Percentiles rank a stretch among this genome's conserved stretches.
Evolutionary conservation across 768 basidiomycete genomes (phyloP).

Genomic region (Naganishia antarctica): DNA sequence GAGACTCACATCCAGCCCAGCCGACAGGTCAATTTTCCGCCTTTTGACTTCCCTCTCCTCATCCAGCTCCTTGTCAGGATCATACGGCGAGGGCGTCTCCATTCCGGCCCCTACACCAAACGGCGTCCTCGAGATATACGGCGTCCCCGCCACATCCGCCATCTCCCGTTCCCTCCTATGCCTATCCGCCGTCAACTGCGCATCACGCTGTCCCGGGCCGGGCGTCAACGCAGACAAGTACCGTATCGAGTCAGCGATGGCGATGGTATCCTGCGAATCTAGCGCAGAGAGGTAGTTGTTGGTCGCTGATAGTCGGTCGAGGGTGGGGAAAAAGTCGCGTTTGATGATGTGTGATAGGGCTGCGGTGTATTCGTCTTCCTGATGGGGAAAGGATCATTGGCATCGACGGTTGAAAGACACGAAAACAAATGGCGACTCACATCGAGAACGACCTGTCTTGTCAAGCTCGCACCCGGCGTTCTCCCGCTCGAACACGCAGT

Average conservation of each 20-base stretch:
- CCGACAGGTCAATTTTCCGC: conserved; percentile 32
- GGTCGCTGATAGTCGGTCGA: conserved; percentile 80
- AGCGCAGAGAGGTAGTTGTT: conserved; percentile 80
- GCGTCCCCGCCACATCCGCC: conserved; percentile 37
- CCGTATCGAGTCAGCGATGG: conserved; percentile 71
- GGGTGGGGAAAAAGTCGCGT: conserved; percentile 94
- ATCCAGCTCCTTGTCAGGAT: conserved; percentile 10
- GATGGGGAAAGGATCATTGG: not conserved
- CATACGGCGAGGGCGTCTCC: conserved; percentile 39
- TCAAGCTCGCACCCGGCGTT: conserved; percentile 11
- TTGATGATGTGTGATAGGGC: conserved; percentile 88
- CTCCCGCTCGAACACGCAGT: too few relatives aligned
- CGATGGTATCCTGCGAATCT: conserved; percentile 65
- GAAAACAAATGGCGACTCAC: not conserved
- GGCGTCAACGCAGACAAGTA: conserved; percentile 57
- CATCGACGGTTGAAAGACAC: not conserved
- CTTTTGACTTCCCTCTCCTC: conserved; percentile 24
- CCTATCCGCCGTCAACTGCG: conserved; percentile 28
- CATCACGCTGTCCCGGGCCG: conserved; percentile 18
- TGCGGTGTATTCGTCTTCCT: conserved; percentile 89
- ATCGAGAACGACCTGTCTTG: conserved; percentile 25
- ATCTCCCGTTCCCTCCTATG: conserved; percentile 37
- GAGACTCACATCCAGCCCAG: conserved; percentile 24
- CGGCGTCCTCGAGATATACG: conserved; percentile 43
- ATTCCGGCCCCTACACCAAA: conserved; percentile 39